Conservation (phyloP, 2,329 filamentous ascomycete genomes). For the Periglandula ipomoeae region DNA sequence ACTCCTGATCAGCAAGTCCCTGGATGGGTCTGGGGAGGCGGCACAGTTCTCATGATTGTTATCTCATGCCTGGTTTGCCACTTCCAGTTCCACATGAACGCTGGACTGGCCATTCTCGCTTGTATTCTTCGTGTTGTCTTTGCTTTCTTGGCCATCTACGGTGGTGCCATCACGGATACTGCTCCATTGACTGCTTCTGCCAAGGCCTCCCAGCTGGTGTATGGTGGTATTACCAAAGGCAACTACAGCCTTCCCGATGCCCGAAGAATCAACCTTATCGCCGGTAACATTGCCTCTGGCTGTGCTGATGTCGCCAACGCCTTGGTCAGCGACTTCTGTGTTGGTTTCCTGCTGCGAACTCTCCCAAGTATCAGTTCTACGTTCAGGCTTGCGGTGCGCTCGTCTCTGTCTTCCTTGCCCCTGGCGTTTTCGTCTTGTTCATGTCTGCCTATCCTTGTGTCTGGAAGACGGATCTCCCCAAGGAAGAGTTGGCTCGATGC, state of each 20-base stretch:
- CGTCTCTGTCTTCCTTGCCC: constrained; percentile 57
- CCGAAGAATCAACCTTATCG: constrained; percentile 57
- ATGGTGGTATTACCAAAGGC: constrained; percentile 53
- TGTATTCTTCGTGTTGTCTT: constrained; percentile 49
- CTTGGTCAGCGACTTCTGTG: constrained; percentile 55
- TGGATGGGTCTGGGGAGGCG: constrained; percentile 42
- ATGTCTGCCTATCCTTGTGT: constrained; percentile 61
- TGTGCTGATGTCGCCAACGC: constrained; percentile 44
- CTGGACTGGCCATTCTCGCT: constrained; percentile 45
- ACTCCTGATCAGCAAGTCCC: constrained; percentile 37
- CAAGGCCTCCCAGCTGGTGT: constrained; percentile 61
- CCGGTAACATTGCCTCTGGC: constrained; percentile 47
- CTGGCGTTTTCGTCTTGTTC: constrained; percentile 60
- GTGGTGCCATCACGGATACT: constrained; percentile 46
- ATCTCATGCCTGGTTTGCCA: constrained; percentile 42
- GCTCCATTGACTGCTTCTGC: constrained; percentile 57
- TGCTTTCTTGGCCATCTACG: constrained; percentile 41
- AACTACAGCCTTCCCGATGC: constrained; percentile 39
- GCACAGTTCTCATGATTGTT: constrained; percentile 37
- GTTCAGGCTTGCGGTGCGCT: constrained; percentile 55
- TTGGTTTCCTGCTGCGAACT: constrained; percentile 57
- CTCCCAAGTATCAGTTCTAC: constrained; percentile 55
- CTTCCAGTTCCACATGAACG: constrained; percentile 46
- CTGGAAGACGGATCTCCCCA: constrained; percentile 33
- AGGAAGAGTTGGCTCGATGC: constrained; percentile 31